A percentile compares a stretch with the other conserved stretches of the same genome.
Evolutionary conservation across 2,329 filamentous ascomycete species (phyloP).

Genomic region (Dactylellina parvicollis): DNA sequence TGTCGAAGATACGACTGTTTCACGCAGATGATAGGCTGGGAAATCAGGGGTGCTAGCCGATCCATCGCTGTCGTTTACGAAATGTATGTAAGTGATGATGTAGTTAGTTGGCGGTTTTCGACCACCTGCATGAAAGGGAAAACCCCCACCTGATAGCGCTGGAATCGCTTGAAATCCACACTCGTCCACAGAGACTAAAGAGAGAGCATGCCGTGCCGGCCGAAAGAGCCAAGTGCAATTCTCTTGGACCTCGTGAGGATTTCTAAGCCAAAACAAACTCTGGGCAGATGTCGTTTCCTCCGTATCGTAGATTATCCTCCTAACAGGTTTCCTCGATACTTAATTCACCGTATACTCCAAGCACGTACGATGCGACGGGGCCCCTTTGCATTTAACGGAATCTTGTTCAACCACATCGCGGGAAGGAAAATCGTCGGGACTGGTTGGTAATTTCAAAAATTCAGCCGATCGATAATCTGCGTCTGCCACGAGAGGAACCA

Average conservation of each 20-base stretch:
- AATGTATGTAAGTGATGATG: constrained; percentile 15
- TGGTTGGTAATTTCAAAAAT: too few species aligned
- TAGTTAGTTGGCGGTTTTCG: constrained; percentile 9
- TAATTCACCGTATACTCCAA: neutral
- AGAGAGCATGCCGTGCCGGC: constrained; percentile 29
- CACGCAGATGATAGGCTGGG: neutral
- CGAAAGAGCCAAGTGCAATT: constrained; percentile 12
- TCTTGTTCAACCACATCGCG: neutral
- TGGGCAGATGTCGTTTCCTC: neutral
- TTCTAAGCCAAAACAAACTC: constrained; percentile 31
- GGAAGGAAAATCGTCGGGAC: neutral
- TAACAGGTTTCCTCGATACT: neutral
- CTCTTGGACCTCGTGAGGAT: constrained; percentile 32
- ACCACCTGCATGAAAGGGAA: neutral
- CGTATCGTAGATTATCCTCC: constrained; percentile 4
- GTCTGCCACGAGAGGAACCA: neutral
- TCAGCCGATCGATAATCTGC: neutral
- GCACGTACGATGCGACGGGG: neutral
- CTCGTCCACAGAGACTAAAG: neutral
- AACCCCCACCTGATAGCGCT: neutral
- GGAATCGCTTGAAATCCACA: neutral
- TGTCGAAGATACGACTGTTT: neutral
- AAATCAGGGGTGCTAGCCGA: constrained; percentile 8
- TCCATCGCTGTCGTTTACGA: neutral
- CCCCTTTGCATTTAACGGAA: neutral